A percentile compares a stretch with the other conserved stretches of the same genome.
Evolutionary conservation across 73 alveolate species (phyloP).

Genomic region (Blepharisma stoltei): DNA sequence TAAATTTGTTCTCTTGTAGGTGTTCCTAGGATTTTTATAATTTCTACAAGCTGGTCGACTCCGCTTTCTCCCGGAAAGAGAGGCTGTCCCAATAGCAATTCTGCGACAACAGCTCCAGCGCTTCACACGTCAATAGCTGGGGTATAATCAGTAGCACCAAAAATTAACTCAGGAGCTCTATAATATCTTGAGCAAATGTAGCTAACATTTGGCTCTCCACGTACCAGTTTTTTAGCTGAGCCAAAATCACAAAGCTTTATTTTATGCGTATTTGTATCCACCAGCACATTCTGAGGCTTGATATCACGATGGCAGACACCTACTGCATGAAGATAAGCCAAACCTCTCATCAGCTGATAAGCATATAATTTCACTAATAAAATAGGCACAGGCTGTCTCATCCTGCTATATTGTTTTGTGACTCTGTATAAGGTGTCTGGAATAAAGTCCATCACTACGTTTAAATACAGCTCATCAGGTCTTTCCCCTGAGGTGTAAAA

Average conservation of each 20-base stretch:
- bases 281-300: constrained; percentile 80
- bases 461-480: constrained; percentile 68
- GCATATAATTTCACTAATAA: constrained; percentile 88
- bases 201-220: constrained; percentile 94
- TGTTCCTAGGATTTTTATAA: constrained; percentile 78
- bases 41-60: constrained; percentile 81
- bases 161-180: constrained; percentile 96
- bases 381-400: constrained; percentile 83
- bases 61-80: constrained; percentile 71
- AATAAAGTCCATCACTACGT: constrained; percentile 78
- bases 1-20: constrained; percentile 74
- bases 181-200: constrained; percentile 84
- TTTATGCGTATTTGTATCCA: constrained; percentile 52
- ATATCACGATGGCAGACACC: constrained; percentile 87
- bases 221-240: constrained; percentile 83
- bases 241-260: constrained; percentile 92
- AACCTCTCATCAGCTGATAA: constrained; percentile 51
- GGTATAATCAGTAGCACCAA: constrained; percentile 90
- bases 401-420: constrained; percentile 80
- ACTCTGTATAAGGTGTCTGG: constrained; percentile 72
- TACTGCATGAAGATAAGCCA: constrained; percentile 84
- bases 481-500: constrained; percentile 91
- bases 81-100: constrained; percentile 76
- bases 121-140: constrained; percentile 83
- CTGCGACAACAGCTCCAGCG: constrained; percentile 92